Conservation (phyloP, 2,329 filamentous ascomycete genomes). For the Curvularia hawaiiensis region DNA sequence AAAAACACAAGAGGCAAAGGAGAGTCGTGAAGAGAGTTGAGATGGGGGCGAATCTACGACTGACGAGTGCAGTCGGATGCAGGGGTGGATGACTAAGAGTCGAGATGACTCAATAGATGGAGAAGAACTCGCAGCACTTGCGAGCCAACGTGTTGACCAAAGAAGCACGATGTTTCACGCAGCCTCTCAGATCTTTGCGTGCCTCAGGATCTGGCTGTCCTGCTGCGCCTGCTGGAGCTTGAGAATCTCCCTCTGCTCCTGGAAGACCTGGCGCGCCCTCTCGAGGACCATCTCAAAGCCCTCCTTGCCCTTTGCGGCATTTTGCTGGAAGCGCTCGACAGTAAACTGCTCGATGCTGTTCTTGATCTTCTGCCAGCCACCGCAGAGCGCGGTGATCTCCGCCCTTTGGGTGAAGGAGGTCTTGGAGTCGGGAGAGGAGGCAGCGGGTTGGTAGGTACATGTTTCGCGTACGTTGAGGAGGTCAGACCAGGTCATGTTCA, state of each 20-base stretch:
- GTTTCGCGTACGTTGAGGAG: constrained; percentile 92
- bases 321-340: constrained; percentile 87
- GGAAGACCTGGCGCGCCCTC: constrained; percentile 90
- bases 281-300: constrained; percentile 94
- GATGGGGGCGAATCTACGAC: constrained; percentile 5
- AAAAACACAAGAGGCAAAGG: neutral
- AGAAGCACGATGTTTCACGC: neutral
- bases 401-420: constrained; percentile 90
- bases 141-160: neutral
- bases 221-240: constrained; percentile 54
- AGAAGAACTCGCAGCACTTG: constrained; percentile 9
- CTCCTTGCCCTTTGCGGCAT: constrained; percentile 86
- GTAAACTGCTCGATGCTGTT: constrained; percentile 94
- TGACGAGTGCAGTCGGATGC: neutral
- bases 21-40: constrained; percentile 6
- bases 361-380: constrained; percentile 96
- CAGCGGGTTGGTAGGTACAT: constrained; percentile 76
- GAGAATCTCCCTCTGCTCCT: constrained; percentile 77
- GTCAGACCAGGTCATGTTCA: constrained; percentile 92
- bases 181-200: constrained; percentile 37
- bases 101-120: neutral
- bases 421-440: constrained; percentile 54
- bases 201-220: constrained; percentile 37
- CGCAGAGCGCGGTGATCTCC: constrained; percentile 90
- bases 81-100: neutral